Evolutionary conservation across 768 basidiomycete genomes (phyloP), one percentile per base, ranked within the genome.

Genomic region (Vararia minispora): DNA sequence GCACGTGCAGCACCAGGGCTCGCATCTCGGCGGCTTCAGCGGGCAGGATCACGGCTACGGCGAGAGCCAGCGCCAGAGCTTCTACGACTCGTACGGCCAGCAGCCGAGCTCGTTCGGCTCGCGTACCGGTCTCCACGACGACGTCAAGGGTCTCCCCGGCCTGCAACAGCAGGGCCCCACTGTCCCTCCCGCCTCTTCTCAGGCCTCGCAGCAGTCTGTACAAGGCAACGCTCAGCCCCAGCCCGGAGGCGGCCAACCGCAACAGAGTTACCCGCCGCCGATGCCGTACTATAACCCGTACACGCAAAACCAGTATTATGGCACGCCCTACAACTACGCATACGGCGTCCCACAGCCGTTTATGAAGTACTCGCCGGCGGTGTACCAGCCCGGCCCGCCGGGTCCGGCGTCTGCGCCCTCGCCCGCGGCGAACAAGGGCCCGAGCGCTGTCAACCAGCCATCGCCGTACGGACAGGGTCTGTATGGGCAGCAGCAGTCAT

Each of bases 231-330:
- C 58, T 13, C 79, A 69, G 46, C 68, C 71, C 3, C 79, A 77
- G 46, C 71, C 78, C 3, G 64, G 65, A n/a, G 65, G 64, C 4
- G 65, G 65, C 1, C 79, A 80, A 56, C 76, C 76, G 13, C 79
- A 79, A 46, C 78, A 81, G 53, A 61, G 65, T 33, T 57, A 77
- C 46, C 72, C 78, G 24, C 76, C 77, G 14, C 80, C 78, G 40
- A 55, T 65, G 39, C 64, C 64, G 1, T 75, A 77, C 57, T 73
- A 73, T 45, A 69, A 74, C 47, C 71, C 73, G n/a, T 83, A 79
- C 56, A 75, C 77, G 3, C 80, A 82, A 52, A 79, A 76, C 48
- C 80, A 84, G 49, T 84, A 76, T 58, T 86, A 83, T 45, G 76
- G 80, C 33, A 61, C 71, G 1, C 79, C 83, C 4, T 86, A 86